Base-by-base conservation (phyloP, 768 basidiomycete genomes). In the Leccinum disarticulatum region DNA sequence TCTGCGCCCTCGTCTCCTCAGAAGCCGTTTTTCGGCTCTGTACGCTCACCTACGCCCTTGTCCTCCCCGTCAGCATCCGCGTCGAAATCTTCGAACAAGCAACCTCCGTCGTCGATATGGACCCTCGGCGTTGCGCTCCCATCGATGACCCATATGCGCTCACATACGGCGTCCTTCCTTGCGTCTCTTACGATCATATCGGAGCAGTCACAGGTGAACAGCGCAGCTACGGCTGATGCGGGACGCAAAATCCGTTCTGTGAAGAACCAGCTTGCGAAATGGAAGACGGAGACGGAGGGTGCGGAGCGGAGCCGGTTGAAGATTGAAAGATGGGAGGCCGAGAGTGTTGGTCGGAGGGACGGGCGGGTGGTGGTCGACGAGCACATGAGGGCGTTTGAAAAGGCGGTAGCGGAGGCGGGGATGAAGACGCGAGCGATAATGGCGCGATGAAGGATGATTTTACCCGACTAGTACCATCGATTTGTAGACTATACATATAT, bases 191-290 rank as follows among this genome's bases (percentile, higher is more conserved):
- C 86, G 3, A 83, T 86, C 35, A 84, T 94, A 63, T 91, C 89
- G 27, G 93, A 95, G 67, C 90, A 93, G 60, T 89, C 91, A 14
- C 93, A 95, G 70, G 91, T 93, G 53, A 92, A 93, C 67, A 86
- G 87, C 10, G 93, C 90, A 1, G 88, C 87, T 4, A 88, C 90
- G 10, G 86, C 91, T 1, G 93, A 95, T 58, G 88, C 92, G 0
- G 91, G 91, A 50, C 83, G 93, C 41, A 93, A 91, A 74, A 86
- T 95, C 46, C 87, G 93, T 52, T 89, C 90, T 14, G 74, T 93
- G 61, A 91, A 90, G 77, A 93, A 93, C 66, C 90, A 88, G 64
- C 74, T 94, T 31, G 87, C 87, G 6, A 88, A 85, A 22, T 91
- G 90, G 87, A 81, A 87, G 56, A 80, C 82, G 33, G 92, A 94